Conservation (phyloP, 805 yeast genomes). For the Suhomyces pyralidae region DNA sequence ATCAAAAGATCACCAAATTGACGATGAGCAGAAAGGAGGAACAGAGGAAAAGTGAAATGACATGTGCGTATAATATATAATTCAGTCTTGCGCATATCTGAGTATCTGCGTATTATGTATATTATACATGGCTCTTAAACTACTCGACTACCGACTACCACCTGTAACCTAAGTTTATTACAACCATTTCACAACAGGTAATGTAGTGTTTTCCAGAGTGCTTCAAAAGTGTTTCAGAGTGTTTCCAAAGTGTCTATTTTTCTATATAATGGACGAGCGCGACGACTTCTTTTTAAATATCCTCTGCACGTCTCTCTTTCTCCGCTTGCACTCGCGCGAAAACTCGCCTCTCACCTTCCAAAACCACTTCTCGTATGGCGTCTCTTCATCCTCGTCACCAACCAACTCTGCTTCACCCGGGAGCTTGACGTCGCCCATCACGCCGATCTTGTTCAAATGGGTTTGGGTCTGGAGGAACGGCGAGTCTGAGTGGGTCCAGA, state of each 20-base stretch:
- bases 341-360: slow-evolving; percentile 81
- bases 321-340: slow-evolving; percentile 69
- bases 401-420: slow-evolving; percentile 32
- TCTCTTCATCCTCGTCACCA: slow-evolving; percentile 34
- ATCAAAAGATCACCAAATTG: too few species aligned
- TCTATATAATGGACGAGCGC: neutral
- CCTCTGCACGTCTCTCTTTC: slow-evolving; percentile 70
- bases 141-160: too few species aligned
- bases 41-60: too few species aligned
- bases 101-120: too few species aligned
- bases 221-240: too few species aligned
- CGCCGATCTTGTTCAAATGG: slow-evolving; percentile 59
- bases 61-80: too few species aligned
- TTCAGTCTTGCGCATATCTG: too few species aligned
- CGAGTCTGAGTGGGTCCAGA: slow-evolving; percentile 80
- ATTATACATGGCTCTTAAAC: too few species aligned
- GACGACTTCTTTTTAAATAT: slow-evolving; percentile 46
- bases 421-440: slow-evolving; percentile 24
- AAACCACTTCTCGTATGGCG: slow-evolving; percentile 69
- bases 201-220: too few species aligned
- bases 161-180: too few species aligned
- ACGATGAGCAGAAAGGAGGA: too few species aligned
- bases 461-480: slow-evolving; percentile 87
- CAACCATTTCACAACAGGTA: too few species aligned
- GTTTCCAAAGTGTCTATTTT: neutral